Evolutionary conservation across 768 basidiomycete species (phyloP), one percentile per base, ranked within the genome.

Genomic region (Lactifluus piperatus): DNA sequence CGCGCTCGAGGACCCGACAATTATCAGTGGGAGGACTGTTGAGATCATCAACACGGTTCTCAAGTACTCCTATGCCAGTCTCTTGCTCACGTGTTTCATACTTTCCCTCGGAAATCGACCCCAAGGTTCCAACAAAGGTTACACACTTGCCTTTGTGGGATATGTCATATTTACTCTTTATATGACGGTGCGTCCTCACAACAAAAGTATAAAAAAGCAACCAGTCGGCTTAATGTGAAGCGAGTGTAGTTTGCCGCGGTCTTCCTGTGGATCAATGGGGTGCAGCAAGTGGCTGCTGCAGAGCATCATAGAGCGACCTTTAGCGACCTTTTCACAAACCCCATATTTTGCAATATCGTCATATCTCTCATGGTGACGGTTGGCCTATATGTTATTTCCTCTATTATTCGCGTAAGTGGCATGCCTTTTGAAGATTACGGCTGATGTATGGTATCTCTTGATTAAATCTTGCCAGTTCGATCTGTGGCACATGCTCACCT

Each of bases 401-500:
- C 86, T 4, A 64, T 98, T 10, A 79, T 94, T 48, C 93, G 92
- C 73, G 90, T 94, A 68, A 67, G 93, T 81, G 24, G 6, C n/a
- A 44, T 41, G n/a, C 24, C 30, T 10, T 29, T 30, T 34, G 30
- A 36, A 59, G 34, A 60, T 44, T 46, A 36, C 49, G 47, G 10
- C 37, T 30, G 53, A 13, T 22, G 7, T 67, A 48, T 68, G 3
- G 20, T 60, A 34, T 55, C n/a, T 6, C 13, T 41, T 20, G 3
- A 22, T 24, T 13, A 18, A 5, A 13, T 39, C 10, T 16, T 5
- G 5, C 24, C 22, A 95, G 85, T 85, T 97, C 65, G 94, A 98
- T 65, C 95, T 95, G 2, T 97, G 94, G 92, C 97, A 99, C 70
- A 90, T 99, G 92, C 78, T 99, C 67, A 97, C 97, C 0, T 91